Evolutionary conservation across 768 basidiomycete species (phyloP), one percentile per base, ranked within the genome.

Genomic region (Podaxis sp.): DNA sequence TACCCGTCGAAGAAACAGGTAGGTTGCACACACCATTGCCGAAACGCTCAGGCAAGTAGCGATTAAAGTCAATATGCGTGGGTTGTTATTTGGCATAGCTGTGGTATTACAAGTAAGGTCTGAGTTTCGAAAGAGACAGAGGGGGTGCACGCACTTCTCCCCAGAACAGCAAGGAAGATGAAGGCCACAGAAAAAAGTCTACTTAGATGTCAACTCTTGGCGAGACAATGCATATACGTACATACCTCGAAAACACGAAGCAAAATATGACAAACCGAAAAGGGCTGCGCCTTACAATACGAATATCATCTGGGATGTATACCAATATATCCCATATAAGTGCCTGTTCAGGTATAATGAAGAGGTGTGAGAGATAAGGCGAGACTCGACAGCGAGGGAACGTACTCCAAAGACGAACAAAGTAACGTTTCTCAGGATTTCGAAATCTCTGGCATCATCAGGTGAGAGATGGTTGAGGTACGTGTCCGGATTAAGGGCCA

Each of bases 1-100:
- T 9, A 72, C 72, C 13, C 74, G 68, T 48, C 72, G 68, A 58
- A 76, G 73, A 61, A 77, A 74, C 2, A 77, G 70, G 13, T 72
- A 64, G 2, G 72, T 65, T 2, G 71, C 70, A 54, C 52, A 54
- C 33, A 9, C 17, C n/a, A 54, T 36, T 33, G 52, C 30, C 17
- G 33, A 3, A 9, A 2, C 5, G n/a, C 40, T 13, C 40, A 42
- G 17, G 17, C 40, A 42, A 15, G 13, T 17, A 12, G 13, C 40
- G 13, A 9, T 28, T 9, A 54, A 17, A 12, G 30, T 17, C 17
- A 54, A 17, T 11, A 26, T n/a, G 13, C 7, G 28, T 5, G 28
- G 52, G 22, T 52, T 26, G 24, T 33, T 12, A 26, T 26, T 17
- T 15, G 52, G 52, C 28, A 33, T 52, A 8, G 28, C 52, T 52